Conservation (phyloP, 2,329 filamentous ascomycete genomes). For the Arachnopeziza araneosa region DNA sequence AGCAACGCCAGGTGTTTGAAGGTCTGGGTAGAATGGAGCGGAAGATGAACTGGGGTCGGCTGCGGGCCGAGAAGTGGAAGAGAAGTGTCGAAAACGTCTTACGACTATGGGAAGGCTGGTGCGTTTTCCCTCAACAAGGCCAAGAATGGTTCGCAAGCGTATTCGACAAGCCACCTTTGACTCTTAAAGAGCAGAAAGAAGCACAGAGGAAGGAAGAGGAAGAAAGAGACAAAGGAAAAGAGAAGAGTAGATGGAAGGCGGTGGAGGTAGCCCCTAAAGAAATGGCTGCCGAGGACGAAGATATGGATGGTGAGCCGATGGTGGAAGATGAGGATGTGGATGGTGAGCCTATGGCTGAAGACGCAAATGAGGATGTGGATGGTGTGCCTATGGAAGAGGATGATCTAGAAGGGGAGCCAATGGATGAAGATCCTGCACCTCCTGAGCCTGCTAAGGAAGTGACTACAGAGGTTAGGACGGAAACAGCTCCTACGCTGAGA, state of each 20-base stretch:
- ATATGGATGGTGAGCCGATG: conserved; percentile 39
- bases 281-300: conserved; percentile 44
- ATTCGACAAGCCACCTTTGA: conserved; percentile 66
- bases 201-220: conserved; percentile 30
- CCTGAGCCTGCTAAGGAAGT: not conserved
- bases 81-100: conserved; percentile 52
- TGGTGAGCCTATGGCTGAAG: conserved; percentile 30
- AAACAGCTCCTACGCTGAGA: conserved; percentile 8
- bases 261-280: conserved; percentile 32
- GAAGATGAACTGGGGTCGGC: conserved; percentile 58
- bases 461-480: conserved; percentile 3
- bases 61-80: conserved; percentile 63
- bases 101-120: conserved; percentile 60
- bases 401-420: conserved; percentile 32
- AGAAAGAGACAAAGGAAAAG: conserved; percentile 26
- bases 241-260: conserved; percentile 32
- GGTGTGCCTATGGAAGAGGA: conserved; percentile 35
- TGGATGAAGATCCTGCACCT: conserved; percentile 35
- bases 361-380: conserved; percentile 43
- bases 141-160: conserved; percentile 65
- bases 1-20: conserved; percentile 55
- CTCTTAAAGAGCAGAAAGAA: conserved; percentile 33
- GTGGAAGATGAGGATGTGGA: conserved; percentile 35
- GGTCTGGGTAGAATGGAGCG: conserved; percentile 58
- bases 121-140: conserved; percentile 66